Evolutionary conservation across 2,329 filamentous ascomycete species (phyloP), one percentile per base, ranked within the genome.

Genomic region (Penicillium olsonii): DNA sequence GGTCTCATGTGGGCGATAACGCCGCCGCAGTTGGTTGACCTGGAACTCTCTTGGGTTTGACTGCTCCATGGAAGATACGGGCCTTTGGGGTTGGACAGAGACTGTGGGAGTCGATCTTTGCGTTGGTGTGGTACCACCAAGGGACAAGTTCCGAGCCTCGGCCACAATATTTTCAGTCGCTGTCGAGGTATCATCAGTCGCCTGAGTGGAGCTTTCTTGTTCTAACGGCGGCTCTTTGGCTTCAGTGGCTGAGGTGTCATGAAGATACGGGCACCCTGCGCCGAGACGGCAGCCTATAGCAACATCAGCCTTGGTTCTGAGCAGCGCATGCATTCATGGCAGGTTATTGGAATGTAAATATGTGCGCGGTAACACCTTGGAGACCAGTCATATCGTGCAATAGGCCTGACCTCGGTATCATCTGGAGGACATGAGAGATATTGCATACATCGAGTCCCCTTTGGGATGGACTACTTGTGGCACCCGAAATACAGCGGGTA

Each of bases 41-140:
- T 94, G 87, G 65, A 90, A 94, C 48, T 80, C 80, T 56, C 87
- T 79, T 6, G 88, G 87, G 64, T 91, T 83, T 52, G 84, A 78
- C 24, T 75, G 68, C 68, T 90, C 85, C 10, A 80, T 76, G 50
- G 79, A 75, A 6, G 88, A 83, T 2, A 87, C 73, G 10, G 88
- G 88, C 63, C 84, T 87, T 50, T 80, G 68, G 26, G 88, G 81
- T 43, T 54, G 47, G 17, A 37, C 48, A 17, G 50, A 33, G 37
- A 43, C 53, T 31, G 57, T 42, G 50, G 79, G 78, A 37, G 77
- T 76, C 26, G 70, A 55, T 63, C 68, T 62, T 62, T 68, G 55
- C 49, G 62, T 55, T 53, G 68, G 59, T 54, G 62, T 43, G 55
- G 65, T 54, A 48, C 54, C 49, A 61, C 50, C 26, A 37, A 52